Conservation (phyloP, 345 rosid species). For the Cardamine occulta region DNA sequence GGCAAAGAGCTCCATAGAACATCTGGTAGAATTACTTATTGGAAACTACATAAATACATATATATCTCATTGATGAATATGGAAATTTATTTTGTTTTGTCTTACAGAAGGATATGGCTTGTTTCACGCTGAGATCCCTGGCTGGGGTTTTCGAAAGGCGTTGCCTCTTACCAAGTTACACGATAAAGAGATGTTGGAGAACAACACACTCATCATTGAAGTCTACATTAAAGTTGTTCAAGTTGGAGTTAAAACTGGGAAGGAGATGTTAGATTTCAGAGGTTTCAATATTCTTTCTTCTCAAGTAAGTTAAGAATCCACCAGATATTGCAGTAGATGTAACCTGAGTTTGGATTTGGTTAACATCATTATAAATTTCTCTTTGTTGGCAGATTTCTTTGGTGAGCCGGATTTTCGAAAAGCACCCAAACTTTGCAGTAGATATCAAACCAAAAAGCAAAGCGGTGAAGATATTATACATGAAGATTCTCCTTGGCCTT, state of each 20-base stretch:
- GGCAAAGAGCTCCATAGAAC: slow-evolving; percentile 12
- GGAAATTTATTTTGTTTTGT: neutral
- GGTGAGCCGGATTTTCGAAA: neutral
- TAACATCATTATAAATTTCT: neutral
- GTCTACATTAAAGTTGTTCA: slow-evolving; percentile 12
- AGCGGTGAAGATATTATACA: slow-evolving; percentile 20
- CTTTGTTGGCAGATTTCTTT: slow-evolving; percentile 1
- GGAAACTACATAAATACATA: no score
- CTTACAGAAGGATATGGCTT: slow-evolving; percentile 1
- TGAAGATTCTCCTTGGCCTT: slow-evolving; percentile 25
- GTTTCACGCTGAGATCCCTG: slow-evolving; percentile 10
- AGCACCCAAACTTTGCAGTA: slow-evolving; percentile 27
- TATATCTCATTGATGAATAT: neutral
- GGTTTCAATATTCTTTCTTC: slow-evolving; percentile 29
- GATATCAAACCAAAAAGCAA: slow-evolving; percentile 13
- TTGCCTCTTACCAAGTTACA: slow-evolving; percentile 21
- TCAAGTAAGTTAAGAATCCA: slow-evolving; percentile 22
- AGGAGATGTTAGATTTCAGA: neutral
- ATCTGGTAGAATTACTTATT: neutral
- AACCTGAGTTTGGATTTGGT: neutral
- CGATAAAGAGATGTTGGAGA: slow-evolving; percentile 10
- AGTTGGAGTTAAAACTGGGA: neutral
- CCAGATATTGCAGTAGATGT: neutral
- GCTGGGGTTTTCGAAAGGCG: slow-evolving; percentile 17
- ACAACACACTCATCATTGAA: slow-evolving; percentile 20